phyloP scores from a whole-genome alignment of 208 protist species.

The Herpetomonas samuelpessoai region DNA sequence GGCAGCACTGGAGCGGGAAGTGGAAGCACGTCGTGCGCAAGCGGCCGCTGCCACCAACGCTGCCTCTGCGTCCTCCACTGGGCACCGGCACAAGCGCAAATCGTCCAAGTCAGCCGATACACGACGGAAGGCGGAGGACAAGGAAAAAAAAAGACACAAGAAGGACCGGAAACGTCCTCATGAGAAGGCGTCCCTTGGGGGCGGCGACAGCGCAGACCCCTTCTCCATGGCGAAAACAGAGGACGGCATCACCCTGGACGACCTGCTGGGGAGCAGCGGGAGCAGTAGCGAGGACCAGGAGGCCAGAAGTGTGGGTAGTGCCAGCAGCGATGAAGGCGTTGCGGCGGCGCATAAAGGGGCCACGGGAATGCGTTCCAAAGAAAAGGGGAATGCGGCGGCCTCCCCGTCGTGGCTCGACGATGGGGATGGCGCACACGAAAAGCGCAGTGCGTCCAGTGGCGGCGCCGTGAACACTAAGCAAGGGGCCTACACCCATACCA shows the following conservation, averaged over 20 bases:
- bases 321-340: no score
- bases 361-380: no score
- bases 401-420: no score
- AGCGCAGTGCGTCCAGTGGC: no score
- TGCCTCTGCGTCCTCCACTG: no score
- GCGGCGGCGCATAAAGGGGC: no score
- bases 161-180: conserved; percentile 5
- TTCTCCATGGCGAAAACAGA: neutral
- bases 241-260: conserved; percentile 33
- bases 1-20: conserved; percentile 10
- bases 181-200: conserved; percentile 2
- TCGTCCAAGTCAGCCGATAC: no score
- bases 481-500: neutral
- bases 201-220: conserved; percentile 2
- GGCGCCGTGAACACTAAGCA: neutral
- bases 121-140: conserved; percentile 12
- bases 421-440: no score
- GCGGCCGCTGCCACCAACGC: conserved; percentile 20
- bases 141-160: conserved; percentile 15
- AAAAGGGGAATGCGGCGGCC: no score
- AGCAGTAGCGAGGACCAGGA: no score
- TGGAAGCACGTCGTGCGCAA: conserved; percentile 27
- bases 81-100: no score
- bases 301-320: no score
- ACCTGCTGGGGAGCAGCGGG: conserved; percentile 34